Base-by-base conservation (phyloP, 2,329 filamentous ascomycete species). In the Colletotrichum scovillei region DNA sequence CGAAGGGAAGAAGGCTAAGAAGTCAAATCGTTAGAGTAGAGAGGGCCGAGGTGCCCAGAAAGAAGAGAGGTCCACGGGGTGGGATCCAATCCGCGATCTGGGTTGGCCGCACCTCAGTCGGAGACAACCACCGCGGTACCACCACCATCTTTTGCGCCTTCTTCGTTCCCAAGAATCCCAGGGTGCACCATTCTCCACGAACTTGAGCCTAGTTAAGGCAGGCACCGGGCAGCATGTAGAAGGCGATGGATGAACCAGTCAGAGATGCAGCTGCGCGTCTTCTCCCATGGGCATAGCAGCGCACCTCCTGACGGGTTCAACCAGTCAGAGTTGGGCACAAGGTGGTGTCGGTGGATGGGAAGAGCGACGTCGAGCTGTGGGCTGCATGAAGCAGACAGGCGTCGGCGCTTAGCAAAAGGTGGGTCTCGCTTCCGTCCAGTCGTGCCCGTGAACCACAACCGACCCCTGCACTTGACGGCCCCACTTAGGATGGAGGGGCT, bases 371-470 rank as follows among this genome's bases (percentile, higher is more conserved):
- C 69, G 53, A 72, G 68, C 63, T 79, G 76, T 76, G 83, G 84
- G 82, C 84, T 86, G 86, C 86, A 87, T 84, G 82, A 80, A 82
- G 79, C 78, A 80, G 84, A 86, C 86, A 88, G 85, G 84, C 84
- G 81, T 86, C 85, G 86, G 88, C 88, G 88, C 88, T 90, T 90
- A 90, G 82, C 79, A 80, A 79, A 79, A 80, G 77, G 81, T 80
- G 80, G 83, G 75, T 79, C 81, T 84, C 82, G 81, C 83, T 83
- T 84, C 81, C 81, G 79, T 79, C 80, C 78, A 80, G 38, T 42
- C 38, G 38, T 42, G 38, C 38, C 38, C 16, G 79, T 84, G 80
- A 84, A 79, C 82, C 79, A 83, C 78, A 82, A 76, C 71, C 75
- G 2, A 75, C 76, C 79, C 80, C 77, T 78, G 77, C 79, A 80